Evolutionary conservation across 768 basidiomycete species (phyloP).

Genomic region (Trametes cingulata): DNA sequence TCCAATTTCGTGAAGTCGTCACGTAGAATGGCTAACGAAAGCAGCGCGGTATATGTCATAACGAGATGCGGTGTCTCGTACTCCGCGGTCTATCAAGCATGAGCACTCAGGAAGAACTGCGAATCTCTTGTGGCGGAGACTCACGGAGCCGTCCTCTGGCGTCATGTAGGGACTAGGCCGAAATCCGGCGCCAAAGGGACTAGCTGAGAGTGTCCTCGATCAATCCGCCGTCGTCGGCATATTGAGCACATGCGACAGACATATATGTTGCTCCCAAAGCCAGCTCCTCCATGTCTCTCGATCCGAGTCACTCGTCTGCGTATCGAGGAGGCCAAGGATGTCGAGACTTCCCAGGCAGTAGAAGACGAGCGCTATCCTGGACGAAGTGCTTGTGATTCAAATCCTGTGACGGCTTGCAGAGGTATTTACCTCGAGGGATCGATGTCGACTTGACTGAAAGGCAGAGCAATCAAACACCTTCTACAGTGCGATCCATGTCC

Average conservation of each 20-base stretch:
- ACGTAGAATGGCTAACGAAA: constrained; percentile 82
- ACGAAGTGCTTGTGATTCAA: background rate
- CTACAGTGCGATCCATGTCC: constrained; percentile 67
- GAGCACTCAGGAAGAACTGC: no score
- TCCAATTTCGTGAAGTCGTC: constrained; percentile 80
- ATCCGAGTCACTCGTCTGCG: constrained; percentile 50
- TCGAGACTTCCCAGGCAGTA: constrained; percentile 89
- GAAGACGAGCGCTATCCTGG: constrained; percentile 81
- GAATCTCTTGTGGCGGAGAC: background rate
- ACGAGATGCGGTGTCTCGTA: constrained; percentile 82
- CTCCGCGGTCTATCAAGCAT: constrained; percentile 34
- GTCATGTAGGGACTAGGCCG: constrained; percentile 76
- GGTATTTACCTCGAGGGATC: constrained; percentile 68
- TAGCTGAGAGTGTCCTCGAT: constrained; percentile 40
- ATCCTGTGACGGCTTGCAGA: background rate
- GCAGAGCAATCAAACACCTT: constrained; percentile 71
- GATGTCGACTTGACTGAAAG: constrained; percentile 62
- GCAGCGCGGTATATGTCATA: constrained; percentile 90
- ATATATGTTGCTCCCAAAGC: constrained; percentile 87
- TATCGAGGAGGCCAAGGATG: constrained; percentile 55
- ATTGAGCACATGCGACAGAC: constrained; percentile 40
- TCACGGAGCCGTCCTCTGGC: constrained; percentile 22
- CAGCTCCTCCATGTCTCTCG: constrained; percentile 71
- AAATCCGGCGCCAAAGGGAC: constrained; percentile 67
- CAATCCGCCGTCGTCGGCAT: constrained; percentile 4